Base-by-base conservation (phyloP, 169 alveolate genomes). In the Babesia caballi region DNA sequence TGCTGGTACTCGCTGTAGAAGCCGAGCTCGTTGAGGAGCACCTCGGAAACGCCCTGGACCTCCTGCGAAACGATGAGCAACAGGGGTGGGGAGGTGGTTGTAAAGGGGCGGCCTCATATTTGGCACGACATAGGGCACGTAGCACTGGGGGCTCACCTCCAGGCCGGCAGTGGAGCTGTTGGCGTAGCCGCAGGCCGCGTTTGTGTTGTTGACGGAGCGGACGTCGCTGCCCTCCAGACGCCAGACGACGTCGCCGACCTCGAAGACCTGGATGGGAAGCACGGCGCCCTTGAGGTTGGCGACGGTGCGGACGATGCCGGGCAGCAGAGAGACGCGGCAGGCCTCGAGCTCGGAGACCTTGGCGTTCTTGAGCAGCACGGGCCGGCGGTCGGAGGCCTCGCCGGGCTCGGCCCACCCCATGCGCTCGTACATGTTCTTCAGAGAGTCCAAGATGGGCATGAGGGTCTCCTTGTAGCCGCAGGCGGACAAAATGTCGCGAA, bases 231-330 rank as follows among this genome's bases (percentile, higher is more conserved):
- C 80, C 28, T 32, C 72, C 21, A 30, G 11, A 21, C 66, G 59
- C 72, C 77, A 54, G 1, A 69, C 77, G 27, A 81, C 84, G 21
- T 81, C 88, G 19, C 88, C 88, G n/a, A 81, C 88, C 84, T 97
- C 99, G 83, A 95, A 97, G 30, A 97, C 75, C 60, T 91, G 93
- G 57, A 92, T 88, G 52, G 99, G 99, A 21, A 95, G 89, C 63
- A 88, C 93, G 51, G 92, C 75, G 36, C 90, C 93, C 78, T 89
- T 94, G 82, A 93, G 93, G 15, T 94, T 90, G 38, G 91, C 83
- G 14, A 96, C 83, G 50, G 96, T 87, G 77, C 94, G 95, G 27
- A 97, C 76, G 46, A 96, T 67, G 47, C 98, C 97, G 21, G 98
- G 98, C 44, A 96, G 85, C 30, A 97, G 90, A 54, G 98, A 90